phyloP scores from a whole-genome alignment of 306 rosid species.

The Quillaja saponaria region DNA sequence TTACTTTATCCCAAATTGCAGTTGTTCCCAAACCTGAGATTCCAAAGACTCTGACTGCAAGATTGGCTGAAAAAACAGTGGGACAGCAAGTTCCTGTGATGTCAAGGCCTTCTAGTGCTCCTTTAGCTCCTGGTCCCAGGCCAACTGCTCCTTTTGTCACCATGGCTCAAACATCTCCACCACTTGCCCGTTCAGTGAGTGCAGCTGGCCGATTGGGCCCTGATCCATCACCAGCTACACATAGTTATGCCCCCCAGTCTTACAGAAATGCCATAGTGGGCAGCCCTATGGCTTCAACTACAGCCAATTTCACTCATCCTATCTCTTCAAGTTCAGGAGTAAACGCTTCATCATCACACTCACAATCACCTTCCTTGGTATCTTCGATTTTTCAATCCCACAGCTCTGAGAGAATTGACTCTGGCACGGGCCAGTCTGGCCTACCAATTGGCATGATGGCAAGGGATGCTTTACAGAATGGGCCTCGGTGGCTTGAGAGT shows the following conservation, averaged over 20 bases:
- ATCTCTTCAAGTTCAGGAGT: constrained; percentile 54
- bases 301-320: constrained; percentile 55
- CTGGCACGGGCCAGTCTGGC: constrained; percentile 48
- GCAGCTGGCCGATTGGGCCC: constrained; percentile 92
- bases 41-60: constrained; percentile 53
- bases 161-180: constrained; percentile 71
- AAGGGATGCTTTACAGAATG: constrained; percentile 60
- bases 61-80: constrained; percentile 52
- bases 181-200: constrained; percentile 76
- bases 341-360: constrained; percentile 52
- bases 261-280: constrained; percentile 92
- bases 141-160: constrained; percentile 72
- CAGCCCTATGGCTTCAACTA: constrained; percentile 56
- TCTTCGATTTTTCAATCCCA: constrained; percentile 62
- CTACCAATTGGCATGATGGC: constrained; percentile 52
- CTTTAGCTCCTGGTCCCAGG: constrained; percentile 76
- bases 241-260: constrained; percentile 76
- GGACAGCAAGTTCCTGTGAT: constrained; percentile 52
- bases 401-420: constrained; percentile 64
- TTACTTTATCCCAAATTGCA: constrained; percentile 41
- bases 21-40: constrained; percentile 56
- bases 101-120: constrained; percentile 89
- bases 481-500: constrained; percentile 67
- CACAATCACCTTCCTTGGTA: constrained; percentile 62
- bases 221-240: constrained; percentile 73